Conservation (phyloP, 352 stramenopile species). For the Phytophthora lateralis region DNA sequence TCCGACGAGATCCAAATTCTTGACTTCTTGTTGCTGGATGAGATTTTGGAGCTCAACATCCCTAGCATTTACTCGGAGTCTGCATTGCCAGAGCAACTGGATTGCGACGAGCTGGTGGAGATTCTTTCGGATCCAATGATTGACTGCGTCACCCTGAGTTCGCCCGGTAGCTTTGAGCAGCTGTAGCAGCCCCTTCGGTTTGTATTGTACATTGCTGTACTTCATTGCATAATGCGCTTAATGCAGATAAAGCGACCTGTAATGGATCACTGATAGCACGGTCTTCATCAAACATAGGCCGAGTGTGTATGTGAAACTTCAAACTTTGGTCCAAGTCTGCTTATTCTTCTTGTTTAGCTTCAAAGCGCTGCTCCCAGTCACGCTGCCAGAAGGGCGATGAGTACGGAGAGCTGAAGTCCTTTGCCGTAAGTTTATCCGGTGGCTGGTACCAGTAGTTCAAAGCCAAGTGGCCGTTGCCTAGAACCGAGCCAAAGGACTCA, state of each 20-base stretch:
- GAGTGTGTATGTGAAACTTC: background rate
- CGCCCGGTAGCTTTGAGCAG: background rate
- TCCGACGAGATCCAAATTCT: background rate
- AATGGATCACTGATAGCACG: no score
- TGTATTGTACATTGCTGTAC: no score
- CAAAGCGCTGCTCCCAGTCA: constrained; percentile 64
- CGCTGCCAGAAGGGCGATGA: constrained; percentile 76
- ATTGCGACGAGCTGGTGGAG: constrained; percentile 10
- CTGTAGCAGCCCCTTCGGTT: background rate
- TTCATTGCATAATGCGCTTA: no score
- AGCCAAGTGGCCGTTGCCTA: constrained; percentile 72
- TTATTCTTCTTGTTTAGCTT: constrained; percentile 17
- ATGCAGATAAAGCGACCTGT: no score
- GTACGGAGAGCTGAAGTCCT: constrained; percentile 72
- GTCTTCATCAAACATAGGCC: background rate
- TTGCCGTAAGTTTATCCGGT: constrained; percentile 54
- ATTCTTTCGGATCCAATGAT: constrained; percentile 5
- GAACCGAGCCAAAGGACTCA: constrained; percentile 71
- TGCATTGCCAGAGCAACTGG: background rate
- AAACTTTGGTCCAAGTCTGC: background rate
- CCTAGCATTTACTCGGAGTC: background rate
- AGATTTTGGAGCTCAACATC: constrained; percentile 9
- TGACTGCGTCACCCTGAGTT: background rate
- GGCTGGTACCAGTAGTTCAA: constrained; percentile 93
- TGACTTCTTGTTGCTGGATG: constrained; percentile 11